phyloP scores from a whole-genome alignment of 176 grass and related monocot species.

The Triticum timopheevii region DNA sequence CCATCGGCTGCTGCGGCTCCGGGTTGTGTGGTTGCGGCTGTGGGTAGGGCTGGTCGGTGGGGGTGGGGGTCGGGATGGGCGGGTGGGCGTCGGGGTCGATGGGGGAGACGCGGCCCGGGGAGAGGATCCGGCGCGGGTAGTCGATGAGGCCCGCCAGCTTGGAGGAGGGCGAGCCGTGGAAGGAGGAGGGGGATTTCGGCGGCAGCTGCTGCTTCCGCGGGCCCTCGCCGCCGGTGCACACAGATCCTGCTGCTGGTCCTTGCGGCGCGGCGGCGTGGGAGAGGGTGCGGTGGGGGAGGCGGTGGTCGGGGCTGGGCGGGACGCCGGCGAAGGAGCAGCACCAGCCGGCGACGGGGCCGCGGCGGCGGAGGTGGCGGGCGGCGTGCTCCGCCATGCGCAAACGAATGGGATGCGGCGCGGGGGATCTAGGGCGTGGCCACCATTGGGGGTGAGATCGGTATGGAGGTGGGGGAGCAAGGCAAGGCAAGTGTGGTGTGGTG shows the following conservation, averaged over 20 bases:
- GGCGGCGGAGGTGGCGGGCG: slow-evolving; percentile 35
- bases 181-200: slow-evolving; percentile 48
- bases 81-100: slow-evolving; percentile 58
- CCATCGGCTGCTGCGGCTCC: not conserved
- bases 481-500: too few relatives aligned
- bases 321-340: slow-evolving; percentile 68
- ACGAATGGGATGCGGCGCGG: not conserved
- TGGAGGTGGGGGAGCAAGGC: not conserved
- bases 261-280: not conserved
- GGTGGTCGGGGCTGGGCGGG: slow-evolving; percentile 53
- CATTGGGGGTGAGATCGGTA: not conserved
- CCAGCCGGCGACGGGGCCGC: slow-evolving; percentile 46
- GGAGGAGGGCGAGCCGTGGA: slow-evolving; percentile 68
- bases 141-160: slow-evolving; percentile 69
- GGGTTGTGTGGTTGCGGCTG: not conserved
- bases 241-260: too few relatives aligned
- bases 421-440: slow-evolving; percentile 38
- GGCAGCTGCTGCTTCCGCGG: slow-evolving; percentile 33
- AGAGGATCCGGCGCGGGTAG: slow-evolving; percentile 76
- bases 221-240: not conserved
- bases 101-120: slow-evolving; percentile 87
- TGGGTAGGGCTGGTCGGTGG: not conserved
- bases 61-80: slow-evolving; percentile 19
- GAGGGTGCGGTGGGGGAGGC: slow-evolving; percentile 29
- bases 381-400: slow-evolving; percentile 40